Evolutionary conservation across 2,329 filamentous ascomycete species (phyloP), one percentile per base, ranked within the genome.

Genomic region (Endocalyx cinctus): DNA sequence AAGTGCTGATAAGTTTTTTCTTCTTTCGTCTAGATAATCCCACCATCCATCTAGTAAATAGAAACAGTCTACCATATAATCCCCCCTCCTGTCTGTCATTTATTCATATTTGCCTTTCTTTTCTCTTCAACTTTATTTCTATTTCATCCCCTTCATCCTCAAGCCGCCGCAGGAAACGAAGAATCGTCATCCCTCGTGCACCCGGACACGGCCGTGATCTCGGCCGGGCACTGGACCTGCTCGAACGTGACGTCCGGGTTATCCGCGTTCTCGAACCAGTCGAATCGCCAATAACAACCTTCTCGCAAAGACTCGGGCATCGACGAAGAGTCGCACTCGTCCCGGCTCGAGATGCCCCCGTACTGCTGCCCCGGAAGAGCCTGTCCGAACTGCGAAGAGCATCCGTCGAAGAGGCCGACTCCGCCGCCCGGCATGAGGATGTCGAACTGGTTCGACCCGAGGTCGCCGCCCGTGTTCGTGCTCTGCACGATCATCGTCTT

Each of bases 401-500:
- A 71, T 8, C 57, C 68, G 44, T 70, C 62, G 52, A 62, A 71
- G 39, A 63, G 55, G 25, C 71, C 71, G 12, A 70, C 63, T 18
- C 70, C 70, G 37, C 70, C 69, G 7, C 69, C 69, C 4, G 63
- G 63, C 23, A 66, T 63, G 51, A 63, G 33, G 15, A 75, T 41
- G 54, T 74, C 70, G 48, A 75, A 76, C 27, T 75, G 71, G 45
- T 72, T 72, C 17, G 48, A 43, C 20, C 60, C 62, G 4, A 75
- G 58, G 51, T 75, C 72, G 20, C 60, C 62, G 23, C 71, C 74
- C 4, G 72, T 77, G 50, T 78, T 78, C 5, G 71, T 76, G 13
- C 69, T 65, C 44, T 78, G 74, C 10, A 77, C 64, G 34, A 77
- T 64, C 67, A 77, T 72, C 31, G 63, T 67, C 57, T 77, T 77